Conservation (phyloP, 1,284 basidiomycete species). For the Volvariella surrecta region DNA sequence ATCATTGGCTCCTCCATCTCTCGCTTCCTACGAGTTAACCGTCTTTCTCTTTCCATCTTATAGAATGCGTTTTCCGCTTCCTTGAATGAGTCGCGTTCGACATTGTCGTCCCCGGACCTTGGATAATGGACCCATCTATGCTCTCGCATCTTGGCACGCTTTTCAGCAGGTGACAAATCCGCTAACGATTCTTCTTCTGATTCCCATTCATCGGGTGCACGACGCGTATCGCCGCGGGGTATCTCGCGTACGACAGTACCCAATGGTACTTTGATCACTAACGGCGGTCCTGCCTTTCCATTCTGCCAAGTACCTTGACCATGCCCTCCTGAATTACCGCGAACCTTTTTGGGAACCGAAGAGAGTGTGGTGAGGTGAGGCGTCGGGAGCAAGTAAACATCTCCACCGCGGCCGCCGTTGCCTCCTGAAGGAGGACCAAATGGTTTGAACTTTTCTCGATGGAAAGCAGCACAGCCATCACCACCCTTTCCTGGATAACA, state of each 20-base stretch:
- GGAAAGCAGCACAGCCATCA: slow-evolving; percentile 77
- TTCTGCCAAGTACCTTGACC: slow-evolving; percentile 83
- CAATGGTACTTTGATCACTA: slow-evolving; percentile 74
- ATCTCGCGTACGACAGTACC: slow-evolving; percentile 85
- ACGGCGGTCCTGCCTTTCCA: slow-evolving; percentile 66
- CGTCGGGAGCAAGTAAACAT: slow-evolving; percentile 77
- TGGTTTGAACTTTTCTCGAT: slow-evolving; percentile 70
- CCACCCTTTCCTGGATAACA: slow-evolving; percentile 64
- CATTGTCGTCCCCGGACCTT: slow-evolving; percentile 50
- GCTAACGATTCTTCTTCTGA: slow-evolving; percentile 52
- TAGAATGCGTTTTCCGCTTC: slow-evolving; percentile 64
- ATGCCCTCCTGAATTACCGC: slow-evolving; percentile 57
- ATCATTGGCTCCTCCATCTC: slow-evolving; percentile 34
- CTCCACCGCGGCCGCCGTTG: slow-evolving; percentile 82
- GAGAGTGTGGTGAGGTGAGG: slow-evolving; percentile 71
- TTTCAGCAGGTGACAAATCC: slow-evolving; percentile 37
- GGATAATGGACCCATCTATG: slow-evolving; percentile 80
- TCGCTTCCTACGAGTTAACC: slow-evolving; percentile 35
- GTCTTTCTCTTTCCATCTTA: slow-evolving; percentile 54
- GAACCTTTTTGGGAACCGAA: slow-evolving; percentile 59
- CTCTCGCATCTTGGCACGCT: slow-evolving; percentile 51
- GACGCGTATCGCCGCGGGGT: slow-evolving; percentile 49
- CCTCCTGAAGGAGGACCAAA: slow-evolving; percentile 86
- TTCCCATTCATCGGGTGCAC: slow-evolving; percentile 58
- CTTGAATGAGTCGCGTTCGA: slow-evolving; percentile 58